Conservation (phyloP, 2,329 filamentous ascomycete species). For the Lizonia empirigonia region DNA sequence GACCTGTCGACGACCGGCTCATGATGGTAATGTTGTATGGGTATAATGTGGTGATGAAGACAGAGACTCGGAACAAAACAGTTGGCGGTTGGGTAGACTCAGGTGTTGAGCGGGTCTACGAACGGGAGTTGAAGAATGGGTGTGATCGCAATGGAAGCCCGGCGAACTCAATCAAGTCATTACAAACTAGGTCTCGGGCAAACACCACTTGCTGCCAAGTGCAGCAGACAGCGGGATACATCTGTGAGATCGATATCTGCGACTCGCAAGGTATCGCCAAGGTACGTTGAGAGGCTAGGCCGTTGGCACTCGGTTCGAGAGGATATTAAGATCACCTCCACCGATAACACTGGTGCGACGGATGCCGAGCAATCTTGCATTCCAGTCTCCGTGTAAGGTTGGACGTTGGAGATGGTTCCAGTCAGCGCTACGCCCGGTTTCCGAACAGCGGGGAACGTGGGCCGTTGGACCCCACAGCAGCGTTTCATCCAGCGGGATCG, state of each 20-base stretch:
- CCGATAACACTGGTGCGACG: conserved; percentile 12
- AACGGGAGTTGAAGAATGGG: conserved; percentile 7
- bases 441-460: conserved; percentile 19
- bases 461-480: conserved; percentile 7
- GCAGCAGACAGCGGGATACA: conserved; percentile 11
- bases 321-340: conserved; percentile 11
- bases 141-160: background rate
- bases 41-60: background rate
- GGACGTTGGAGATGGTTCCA: background rate
- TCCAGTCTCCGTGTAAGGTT: conserved; percentile 6
- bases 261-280: conserved; percentile 18
- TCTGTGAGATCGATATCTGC: conserved; percentile 4
- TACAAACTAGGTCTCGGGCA: conserved; percentile 8
- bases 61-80: background rate
- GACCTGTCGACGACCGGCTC: conserved; percentile 32
- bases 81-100: conserved; percentile 1
- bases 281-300: conserved; percentile 3
- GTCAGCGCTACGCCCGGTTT: conserved; percentile 13
- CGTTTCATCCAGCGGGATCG: conserved; percentile 15
- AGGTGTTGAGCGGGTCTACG: conserved; percentile 15
- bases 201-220: conserved; percentile 15
- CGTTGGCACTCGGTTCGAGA: background rate
- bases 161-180: conserved; percentile 11
- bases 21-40: conserved; percentile 14
- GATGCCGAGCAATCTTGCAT: conserved; percentile 8